These are phyloP conservation scores for Ilyonectria mors-panacis DNA, from an alignment of 2,329 filamentous ascomycete species.

Conservation along the genomic window DNA sequence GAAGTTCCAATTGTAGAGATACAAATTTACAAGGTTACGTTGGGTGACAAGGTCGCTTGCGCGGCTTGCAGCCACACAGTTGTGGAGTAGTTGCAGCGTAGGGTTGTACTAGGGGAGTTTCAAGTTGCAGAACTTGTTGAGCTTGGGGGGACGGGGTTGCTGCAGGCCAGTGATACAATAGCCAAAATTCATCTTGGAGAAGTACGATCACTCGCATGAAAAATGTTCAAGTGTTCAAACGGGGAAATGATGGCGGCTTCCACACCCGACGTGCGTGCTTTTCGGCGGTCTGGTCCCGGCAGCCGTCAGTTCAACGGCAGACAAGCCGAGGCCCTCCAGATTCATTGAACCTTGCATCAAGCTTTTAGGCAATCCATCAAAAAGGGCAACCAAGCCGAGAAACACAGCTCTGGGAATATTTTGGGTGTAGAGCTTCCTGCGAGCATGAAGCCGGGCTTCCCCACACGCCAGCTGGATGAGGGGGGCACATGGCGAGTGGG, in stretches of 20 bases:
- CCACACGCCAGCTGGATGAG: slow-evolving; percentile 20
- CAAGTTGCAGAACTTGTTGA: slow-evolving; percentile 6
- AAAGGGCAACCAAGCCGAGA: background rate
- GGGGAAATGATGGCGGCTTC: background rate
- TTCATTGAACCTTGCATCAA: background rate
- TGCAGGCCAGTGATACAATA: background rate
- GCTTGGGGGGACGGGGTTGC: background rate
- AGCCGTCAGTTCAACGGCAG: background rate
- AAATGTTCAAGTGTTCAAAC: background rate
- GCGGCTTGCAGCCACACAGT: background rate
- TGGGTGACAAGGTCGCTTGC: background rate
- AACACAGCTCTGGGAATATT: background rate
- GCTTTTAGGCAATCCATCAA: background rate
- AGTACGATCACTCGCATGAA: background rate
- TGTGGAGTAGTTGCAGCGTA: background rate
- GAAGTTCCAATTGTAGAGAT: background rate
- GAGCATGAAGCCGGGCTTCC: slow-evolving; percentile 12
- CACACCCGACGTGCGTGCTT: background rate
- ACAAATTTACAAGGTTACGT: background rate
- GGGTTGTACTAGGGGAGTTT: background rate
- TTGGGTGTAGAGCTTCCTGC: background rate
- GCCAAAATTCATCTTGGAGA: background rate
- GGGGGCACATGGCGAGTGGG: slow-evolving; percentile 30
- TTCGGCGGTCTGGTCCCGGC: background rate
- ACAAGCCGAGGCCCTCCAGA: background rate